A percentile compares a stretch with the other conserved stretches of the same genome.
phyloP scores from a whole-genome alignment of 805 yeast genomes.

The Yarrowia sp. region DNA sequence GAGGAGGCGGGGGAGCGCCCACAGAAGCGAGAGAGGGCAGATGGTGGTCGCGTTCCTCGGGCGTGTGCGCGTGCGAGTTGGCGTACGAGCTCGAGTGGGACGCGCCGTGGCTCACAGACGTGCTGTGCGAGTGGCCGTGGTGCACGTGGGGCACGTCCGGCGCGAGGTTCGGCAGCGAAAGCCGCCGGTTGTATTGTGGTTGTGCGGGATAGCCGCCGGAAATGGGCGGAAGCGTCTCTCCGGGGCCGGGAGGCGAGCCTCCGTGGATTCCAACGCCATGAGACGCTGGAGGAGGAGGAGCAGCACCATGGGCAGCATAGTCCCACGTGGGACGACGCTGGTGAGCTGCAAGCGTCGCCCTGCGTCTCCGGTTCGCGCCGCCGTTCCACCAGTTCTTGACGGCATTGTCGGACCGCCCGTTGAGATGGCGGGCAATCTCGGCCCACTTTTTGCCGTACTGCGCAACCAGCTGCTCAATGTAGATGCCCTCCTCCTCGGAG shows the following conservation, averaged over 20 bases:
- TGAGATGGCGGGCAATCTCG: conserved; percentile 81
- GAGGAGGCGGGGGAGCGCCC: background rate
- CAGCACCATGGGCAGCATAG: background rate
- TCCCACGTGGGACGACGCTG: conserved; percentile 18
- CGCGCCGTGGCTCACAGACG: background rate
- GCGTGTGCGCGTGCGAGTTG: conserved; percentile 9
- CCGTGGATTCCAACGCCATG: too few relatives aligned
- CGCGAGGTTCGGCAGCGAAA: conserved; percentile 2
- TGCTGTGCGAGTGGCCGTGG: background rate
- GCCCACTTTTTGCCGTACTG: conserved; percentile 91
- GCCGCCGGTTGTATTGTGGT: conserved; percentile 13
- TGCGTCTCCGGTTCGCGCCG: conserved; percentile 77
- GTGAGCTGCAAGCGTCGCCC: conserved; percentile 33
- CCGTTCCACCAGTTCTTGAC: conserved; percentile 97
- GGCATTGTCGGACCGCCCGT: conserved; percentile 87
- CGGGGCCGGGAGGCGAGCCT: too few relatives aligned
- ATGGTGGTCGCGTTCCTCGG: background rate
- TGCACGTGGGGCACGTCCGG: conserved; percentile 5
- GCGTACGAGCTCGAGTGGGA: background rate
- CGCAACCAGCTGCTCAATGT: conserved; percentile 74
- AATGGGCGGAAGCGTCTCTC: too few relatives aligned
- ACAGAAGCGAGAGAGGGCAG: background rate
- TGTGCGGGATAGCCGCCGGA: background rate
- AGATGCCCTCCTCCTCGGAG: conserved; percentile 75
- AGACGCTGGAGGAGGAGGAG: conserved; percentile 23